Evolutionary conservation across 1,284 basidiomycete species (phyloP).

Genomic region (Trametes pubescens): DNA sequence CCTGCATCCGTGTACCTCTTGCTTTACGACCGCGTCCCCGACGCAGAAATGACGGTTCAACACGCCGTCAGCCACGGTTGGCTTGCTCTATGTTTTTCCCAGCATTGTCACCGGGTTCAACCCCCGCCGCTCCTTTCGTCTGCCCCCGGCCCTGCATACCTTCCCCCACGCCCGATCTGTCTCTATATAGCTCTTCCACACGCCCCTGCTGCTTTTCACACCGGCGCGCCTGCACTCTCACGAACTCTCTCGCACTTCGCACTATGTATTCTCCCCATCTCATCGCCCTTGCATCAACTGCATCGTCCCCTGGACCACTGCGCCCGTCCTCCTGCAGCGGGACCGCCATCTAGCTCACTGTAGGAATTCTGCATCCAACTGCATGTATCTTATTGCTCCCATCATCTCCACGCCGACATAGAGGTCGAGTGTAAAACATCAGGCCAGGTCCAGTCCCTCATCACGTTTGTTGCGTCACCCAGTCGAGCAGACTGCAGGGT

Average conservation of each 20-base stretch:
- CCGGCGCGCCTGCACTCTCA: neutral
- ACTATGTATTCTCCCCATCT: slow-evolving; percentile 20
- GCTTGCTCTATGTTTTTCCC: slow-evolving; percentile 40
- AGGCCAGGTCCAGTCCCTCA: neutral
- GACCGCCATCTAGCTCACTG: slow-evolving; percentile 18
- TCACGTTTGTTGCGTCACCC: no score
- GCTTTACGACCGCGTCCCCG: slow-evolving; percentile 4
- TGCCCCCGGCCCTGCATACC: slow-evolving; percentile 6
- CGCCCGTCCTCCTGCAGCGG: slow-evolving; percentile 26
- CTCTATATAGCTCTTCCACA: slow-evolving; percentile 11
- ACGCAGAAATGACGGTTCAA: slow-evolving; percentile 26
- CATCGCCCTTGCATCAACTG: slow-evolving; percentile 40
- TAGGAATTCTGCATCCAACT: slow-evolving; percentile 44
- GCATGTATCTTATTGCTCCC: slow-evolving; percentile 38
- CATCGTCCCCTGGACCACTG: slow-evolving; percentile 28
- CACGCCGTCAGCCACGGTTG: slow-evolving; percentile 34
- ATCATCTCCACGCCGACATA: slow-evolving; percentile 17
- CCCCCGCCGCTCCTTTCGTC: slow-evolving; percentile 33
- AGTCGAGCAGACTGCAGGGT: neutral
- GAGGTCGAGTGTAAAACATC: slow-evolving; percentile 23
- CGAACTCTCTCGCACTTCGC: slow-evolving; percentile 6
- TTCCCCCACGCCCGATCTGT: slow-evolving; percentile 2
- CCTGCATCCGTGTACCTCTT: neutral
- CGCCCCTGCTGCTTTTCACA: neutral
- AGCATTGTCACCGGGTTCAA: slow-evolving; percentile 42